Evolutionary conservation across 306 rosid genomes (phyloP).

Genomic region (Herpetospermum pedunculosum): DNA sequence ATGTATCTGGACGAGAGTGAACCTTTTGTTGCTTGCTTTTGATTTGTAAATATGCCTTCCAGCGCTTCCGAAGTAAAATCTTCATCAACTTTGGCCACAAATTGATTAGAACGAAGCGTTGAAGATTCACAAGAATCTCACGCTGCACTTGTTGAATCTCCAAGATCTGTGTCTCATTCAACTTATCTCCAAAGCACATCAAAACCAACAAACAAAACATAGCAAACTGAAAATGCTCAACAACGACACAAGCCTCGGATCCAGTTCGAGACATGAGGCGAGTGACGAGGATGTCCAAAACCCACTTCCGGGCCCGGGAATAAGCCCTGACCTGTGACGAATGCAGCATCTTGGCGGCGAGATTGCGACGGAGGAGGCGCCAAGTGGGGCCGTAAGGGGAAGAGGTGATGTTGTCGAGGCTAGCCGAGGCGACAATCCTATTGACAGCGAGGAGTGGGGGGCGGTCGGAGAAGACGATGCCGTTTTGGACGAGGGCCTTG

Average conservation of each 20-base stretch:
- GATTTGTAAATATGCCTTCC: too few species aligned
- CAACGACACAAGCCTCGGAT: conserved; percentile 3
- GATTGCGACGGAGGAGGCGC: conserved; percentile 33
- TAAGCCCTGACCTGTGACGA: conserved; percentile 18
- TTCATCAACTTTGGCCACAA: neutral
- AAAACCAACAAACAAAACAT: conserved; percentile 15
- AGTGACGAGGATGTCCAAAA: conserved; percentile 9
- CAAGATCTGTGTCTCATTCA: conserved; percentile 8
- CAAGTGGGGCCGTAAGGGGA: conserved; percentile 32
- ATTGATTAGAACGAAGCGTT: neutral
- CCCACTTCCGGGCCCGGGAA: conserved; percentile 25
- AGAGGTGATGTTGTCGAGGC: conserved; percentile 11
- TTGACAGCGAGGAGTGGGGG: conserved; percentile 21
- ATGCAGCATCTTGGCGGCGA: conserved; percentile 20
- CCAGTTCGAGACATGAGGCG: conserved; percentile 8
- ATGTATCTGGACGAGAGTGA: too few species aligned
- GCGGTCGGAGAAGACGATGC: too few species aligned
- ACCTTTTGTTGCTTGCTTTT: too few species aligned
- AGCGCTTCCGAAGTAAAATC: too few species aligned
- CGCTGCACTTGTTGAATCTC: neutral
- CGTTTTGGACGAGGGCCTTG: too few species aligned
- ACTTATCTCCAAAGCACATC: conserved; percentile 31
- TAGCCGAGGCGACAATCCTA: conserved; percentile 27
- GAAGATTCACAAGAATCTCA: neutral
- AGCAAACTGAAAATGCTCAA: conserved; percentile 18